Evolutionary conservation across 78 protist genomes (phyloP).

Genomic region (Planoprotostelium fungivorum): DNA sequence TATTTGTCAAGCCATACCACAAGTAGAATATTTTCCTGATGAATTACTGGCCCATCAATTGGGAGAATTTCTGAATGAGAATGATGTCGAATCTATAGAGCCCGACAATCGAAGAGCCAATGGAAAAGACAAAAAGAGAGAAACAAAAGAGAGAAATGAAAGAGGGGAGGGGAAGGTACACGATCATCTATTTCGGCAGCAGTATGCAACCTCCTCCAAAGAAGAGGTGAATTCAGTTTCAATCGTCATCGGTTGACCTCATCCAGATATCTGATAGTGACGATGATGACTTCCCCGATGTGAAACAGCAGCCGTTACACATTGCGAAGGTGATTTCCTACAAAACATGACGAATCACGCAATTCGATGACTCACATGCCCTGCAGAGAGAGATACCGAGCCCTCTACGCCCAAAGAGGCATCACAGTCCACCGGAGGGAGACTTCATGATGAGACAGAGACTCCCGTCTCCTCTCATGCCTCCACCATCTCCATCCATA

Average conservation of each 20-base stretch:
- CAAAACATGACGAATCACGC: not conserved
- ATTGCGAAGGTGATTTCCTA: no score
- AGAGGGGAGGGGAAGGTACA: not conserved
- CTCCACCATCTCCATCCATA: not conserved
- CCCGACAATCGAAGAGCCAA: not conserved
- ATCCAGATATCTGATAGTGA: not conserved
- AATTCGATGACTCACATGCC: not conserved
- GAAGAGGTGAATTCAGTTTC: not conserved
- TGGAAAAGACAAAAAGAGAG: not conserved
- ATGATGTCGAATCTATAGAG: not conserved
- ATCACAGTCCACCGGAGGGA: not conserved
- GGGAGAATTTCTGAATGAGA: not conserved
- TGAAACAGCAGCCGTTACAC: no score
- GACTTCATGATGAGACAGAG: not conserved
- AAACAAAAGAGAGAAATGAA: not conserved
- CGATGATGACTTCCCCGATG: not conserved
- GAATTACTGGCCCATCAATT: not conserved
- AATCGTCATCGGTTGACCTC: not conserved
- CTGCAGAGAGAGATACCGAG: not conserved
- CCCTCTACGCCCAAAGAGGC: not conserved
- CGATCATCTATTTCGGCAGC: not conserved
- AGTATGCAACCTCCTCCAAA: not conserved
- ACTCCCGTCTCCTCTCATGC: not conserved
- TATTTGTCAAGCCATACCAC: not conserved
- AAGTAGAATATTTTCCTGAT: not conserved